Evolutionary conservation across 2,329 filamentous ascomycete genomes (phyloP), one percentile per base, ranked within the genome.

Genomic region (Pseudophaeomoniella oleicola): DNA sequence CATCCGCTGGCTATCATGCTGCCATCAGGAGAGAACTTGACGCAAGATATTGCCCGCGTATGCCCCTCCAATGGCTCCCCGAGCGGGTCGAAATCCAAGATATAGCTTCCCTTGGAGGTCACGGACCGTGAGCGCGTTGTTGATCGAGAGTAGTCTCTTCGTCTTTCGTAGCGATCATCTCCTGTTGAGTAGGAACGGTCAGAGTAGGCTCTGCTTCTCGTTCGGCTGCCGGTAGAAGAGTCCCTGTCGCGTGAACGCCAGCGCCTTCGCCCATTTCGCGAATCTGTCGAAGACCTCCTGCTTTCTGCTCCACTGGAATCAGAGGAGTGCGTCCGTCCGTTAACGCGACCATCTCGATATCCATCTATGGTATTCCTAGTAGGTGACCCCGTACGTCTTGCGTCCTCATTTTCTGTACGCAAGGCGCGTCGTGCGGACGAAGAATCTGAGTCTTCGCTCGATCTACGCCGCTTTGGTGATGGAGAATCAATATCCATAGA

Each of bases 21-120:
- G 4, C 86, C 85, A 59, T 94, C 80, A 0, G 88, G 90, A 2
- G 87, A 94, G 59, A 94, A 92, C 48, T 82, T 81, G 34, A 93
- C 84, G 37, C 84, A 78, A 2, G 87, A 81, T 1, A 96, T 75
- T 15, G 83, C 78, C 41, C 78, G 76, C 60, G 62, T 31, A 53
- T 56, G 18, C 14, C 11, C 32, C 4, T 17, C 12, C 11, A 34
- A 18, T 19, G 32, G 32, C 17, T 15, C 14, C 12, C 32, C 32
- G 9, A 34, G 13, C 16, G 13, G 32, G 12, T 16, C 6, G 18
- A 34, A 34, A 12, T 16, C n/a, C 13, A 34, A 13, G 4, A 6
- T n/a, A 27, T 27, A 27, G 6, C 9, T n/a, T 9, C 6, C 22
- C 22, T 27, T 27, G 9, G 6, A n/a, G 6, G 22, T 9, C n/a